Evolutionary conservation across 768 basidiomycete genomes (phyloP), one percentile per base, ranked within the genome.

Genomic region (Russula emetica): DNA sequence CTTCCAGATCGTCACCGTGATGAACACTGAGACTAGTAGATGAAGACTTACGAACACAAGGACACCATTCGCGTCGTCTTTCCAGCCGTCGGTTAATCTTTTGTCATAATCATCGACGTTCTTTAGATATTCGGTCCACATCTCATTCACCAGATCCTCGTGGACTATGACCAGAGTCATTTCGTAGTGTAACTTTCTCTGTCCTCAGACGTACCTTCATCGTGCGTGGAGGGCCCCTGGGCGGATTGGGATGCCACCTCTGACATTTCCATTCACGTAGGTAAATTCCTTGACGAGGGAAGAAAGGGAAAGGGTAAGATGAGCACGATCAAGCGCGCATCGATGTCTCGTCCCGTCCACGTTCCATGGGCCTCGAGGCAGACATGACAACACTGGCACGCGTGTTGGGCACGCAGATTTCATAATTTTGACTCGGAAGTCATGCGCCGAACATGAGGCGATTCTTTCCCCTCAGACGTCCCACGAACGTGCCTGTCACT

Each of bases 41-140:
- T 7, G 22, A 26, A n/a, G 13, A 66, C 67, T 54, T 51, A 68
- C 67, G 55, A 68, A 68, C 13, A 63, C 50, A 18, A 68, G 54
- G 52, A 63, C 24, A 8, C 65, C 66, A 13, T 53, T 44, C 16
- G 61, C 54, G n/a, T 67, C 65, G 2, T 62, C 65, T 36, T 57
- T 68, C 67, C 67, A 68, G 34, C 9, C 28, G 5, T 62, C 61
- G 2, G 58, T 22, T n/a, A 9, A 18, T 13, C 11, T 40, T 28
- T 42, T 60, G 54, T 68, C 67, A 28, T 62, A 44, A 26, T 62
- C 56, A 50, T n/a, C 40, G 8, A 55, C 62, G 24, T 59, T 58
- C 6, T 38, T 24, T 44, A 66, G 45, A 26, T 68, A 68, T 10
- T 26, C 14, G 16, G 52, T 52, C 67, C 67, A 68, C 42, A 67